These are phyloP conservation scores for Oidiodendron maius DNA, from an alignment of 495 filamentous ascomycete genomes.

Conservation along the genomic window DNA sequence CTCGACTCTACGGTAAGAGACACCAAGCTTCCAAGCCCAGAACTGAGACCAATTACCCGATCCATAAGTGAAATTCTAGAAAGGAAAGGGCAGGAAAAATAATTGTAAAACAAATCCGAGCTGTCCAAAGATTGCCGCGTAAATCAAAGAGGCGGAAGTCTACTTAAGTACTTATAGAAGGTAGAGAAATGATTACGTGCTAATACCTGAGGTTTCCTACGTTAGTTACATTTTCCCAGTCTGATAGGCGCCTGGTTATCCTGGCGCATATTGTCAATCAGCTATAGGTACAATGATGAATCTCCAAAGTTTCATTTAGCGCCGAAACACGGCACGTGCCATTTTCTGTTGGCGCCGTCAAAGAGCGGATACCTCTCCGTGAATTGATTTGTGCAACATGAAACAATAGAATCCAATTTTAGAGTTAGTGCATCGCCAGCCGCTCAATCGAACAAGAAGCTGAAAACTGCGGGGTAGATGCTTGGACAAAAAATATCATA, in stretches of 20 bases:
- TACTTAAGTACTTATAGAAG: background rate
- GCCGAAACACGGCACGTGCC: background rate
- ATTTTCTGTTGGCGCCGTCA: background rate
- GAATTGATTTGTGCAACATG: background rate
- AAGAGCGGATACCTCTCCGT: background rate
- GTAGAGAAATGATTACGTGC: background rate
- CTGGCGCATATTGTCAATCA: background rate
- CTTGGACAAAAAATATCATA: no score
- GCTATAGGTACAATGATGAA: background rate
- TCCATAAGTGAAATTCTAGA: conserved; percentile 4
- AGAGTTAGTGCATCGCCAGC: background rate
- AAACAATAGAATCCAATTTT: background rate
- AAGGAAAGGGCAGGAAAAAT: background rate
- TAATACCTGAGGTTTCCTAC: background rate
- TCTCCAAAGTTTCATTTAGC: background rate
- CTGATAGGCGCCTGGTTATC: background rate
- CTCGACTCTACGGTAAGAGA: conserved; percentile 35
- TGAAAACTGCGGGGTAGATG: background rate
- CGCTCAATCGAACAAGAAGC: background rate
- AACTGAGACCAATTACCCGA: background rate
- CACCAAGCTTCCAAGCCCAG: conserved; percentile 2
- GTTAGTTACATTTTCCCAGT: background rate
- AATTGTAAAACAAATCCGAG: background rate
- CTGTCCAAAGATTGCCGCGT: background rate
- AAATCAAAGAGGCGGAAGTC: background rate